These are phyloP conservation scores for Cadophora malorum DNA, from an alignment of 2,329 filamentous ascomycete species.

Conservation along the genomic window DNA sequence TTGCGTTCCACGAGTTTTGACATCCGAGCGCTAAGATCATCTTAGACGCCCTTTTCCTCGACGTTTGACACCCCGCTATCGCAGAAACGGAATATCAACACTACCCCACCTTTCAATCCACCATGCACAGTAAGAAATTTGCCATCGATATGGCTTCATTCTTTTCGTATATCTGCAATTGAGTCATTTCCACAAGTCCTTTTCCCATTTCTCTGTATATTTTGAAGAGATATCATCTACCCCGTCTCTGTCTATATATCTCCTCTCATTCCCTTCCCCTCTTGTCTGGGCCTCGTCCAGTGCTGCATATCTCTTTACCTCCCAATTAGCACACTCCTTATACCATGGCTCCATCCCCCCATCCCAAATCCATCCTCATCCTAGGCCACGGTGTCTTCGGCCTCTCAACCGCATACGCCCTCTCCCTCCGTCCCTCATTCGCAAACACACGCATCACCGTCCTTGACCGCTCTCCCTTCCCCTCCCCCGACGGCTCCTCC, in stretches of 20 bases:
- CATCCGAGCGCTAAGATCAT: not conserved
- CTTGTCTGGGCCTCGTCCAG: not conserved
- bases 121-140: constrained; percentile 10
- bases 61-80: not conserved
- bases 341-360: constrained; percentile 23
- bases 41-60: not conserved
- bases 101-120: constrained; percentile 14
- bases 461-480: constrained; percentile 64
- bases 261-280: not conserved
- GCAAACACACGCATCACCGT: constrained; percentile 59
- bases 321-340: not conserved
- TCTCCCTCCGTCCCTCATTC: constrained; percentile 67
- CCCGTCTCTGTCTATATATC: not conserved
- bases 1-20: not conserved
- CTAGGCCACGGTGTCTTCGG: constrained; percentile 66
- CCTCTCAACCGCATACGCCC: constrained; percentile 71
- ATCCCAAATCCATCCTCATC: constrained; percentile 65
- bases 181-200: constrained; percentile 6
- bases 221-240: not conserved
- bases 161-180: not conserved
- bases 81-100: constrained; percentile 10
- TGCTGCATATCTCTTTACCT: too few species aligned
- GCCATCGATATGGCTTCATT: constrained; percentile 3
- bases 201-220: not conserved
- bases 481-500: constrained; percentile 63